A percentile compares a stretch with the other conserved stretches of the same genome.
Evolutionary conservation across 2,329 filamentous ascomycete species (phyloP).

Genomic region (Scytalidium sp.): DNA sequence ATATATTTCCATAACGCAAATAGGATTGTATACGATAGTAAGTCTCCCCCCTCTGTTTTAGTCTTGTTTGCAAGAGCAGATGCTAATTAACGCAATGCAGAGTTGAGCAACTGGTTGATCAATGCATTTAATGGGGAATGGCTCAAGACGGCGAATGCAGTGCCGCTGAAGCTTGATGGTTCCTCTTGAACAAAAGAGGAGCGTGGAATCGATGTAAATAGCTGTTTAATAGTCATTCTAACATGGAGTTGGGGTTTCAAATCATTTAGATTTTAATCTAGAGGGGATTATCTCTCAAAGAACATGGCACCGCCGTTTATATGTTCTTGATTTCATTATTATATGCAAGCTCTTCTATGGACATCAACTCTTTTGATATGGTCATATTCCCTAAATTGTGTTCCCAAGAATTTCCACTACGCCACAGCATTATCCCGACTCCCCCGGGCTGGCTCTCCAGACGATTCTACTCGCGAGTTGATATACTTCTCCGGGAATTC

Average conservation of each 20-base stretch:
- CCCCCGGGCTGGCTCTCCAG: not conserved
- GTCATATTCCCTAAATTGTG: too few relatives aligned
- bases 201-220: not conserved
- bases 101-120: constrained; percentile 84
- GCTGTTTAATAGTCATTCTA: not conserved
- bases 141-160: constrained; percentile 46
- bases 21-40: constrained; percentile 87
- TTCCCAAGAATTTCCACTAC: too few relatives aligned
- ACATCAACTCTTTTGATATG: too few relatives aligned
- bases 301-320: too few relatives aligned
- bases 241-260: not conserved
- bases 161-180: constrained; percentile 25
- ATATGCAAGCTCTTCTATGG: too few relatives aligned
- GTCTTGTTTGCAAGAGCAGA: not conserved
- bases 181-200: constrained; percentile 12
- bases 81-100: constrained; percentile 44
- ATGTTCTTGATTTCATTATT: too few relatives aligned
- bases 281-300: too few relatives aligned
- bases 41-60: constrained; percentile 38
- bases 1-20: constrained; percentile 96
- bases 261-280: too few relatives aligned
- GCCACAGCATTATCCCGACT: not conserved
- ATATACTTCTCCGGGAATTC: not conserved
- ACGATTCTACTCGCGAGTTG: not conserved
- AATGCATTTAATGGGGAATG: constrained; percentile 98